These are phyloP conservation scores for Coemansia sp. DNA, from an alignment of 192 early-diverging fungal genomes.

Conservation along the genomic window DNA sequence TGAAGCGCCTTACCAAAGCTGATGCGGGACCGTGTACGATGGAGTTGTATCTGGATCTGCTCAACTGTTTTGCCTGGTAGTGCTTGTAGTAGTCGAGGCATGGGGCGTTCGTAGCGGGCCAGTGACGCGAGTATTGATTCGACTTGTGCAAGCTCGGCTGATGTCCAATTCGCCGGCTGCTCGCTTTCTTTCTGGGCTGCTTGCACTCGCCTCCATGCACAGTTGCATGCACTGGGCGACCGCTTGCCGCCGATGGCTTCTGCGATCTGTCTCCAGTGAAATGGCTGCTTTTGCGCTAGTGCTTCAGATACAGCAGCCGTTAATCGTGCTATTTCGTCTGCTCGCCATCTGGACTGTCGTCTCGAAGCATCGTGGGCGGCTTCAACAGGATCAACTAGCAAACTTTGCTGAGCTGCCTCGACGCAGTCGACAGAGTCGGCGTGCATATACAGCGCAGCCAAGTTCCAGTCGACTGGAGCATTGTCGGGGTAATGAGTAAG, in stretches of 20 bases:
- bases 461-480: not conserved
- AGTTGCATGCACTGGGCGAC: not conserved
- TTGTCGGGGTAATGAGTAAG: conserved; percentile 2
- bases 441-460: conserved; percentile 8
- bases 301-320: not conserved
- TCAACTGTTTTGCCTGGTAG: conserved; percentile 1
- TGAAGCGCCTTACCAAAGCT: not conserved
- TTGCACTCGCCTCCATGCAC: not conserved
- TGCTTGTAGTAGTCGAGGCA: not conserved
- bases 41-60: conserved; percentile 1
- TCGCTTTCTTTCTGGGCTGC: not conserved
- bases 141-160: not conserved
- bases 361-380: not conserved
- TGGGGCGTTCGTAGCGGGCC: not conserved
- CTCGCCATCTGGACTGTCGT: conserved; percentile 8
- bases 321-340: not conserved
- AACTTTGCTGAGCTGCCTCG: not conserved
- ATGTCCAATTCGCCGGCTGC: not conserved
- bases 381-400: not conserved
- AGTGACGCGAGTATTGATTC: not conserved
- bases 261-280: not conserved
- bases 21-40: conserved; percentile 1
- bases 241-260: not conserved
- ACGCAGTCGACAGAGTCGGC: conserved; percentile 7
- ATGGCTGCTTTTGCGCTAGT: not conserved